These are phyloP conservation scores for Fusarium tuaranense DNA, from an alignment of 2,329 filamentous ascomycete genomes.

Conservation along the genomic window DNA sequence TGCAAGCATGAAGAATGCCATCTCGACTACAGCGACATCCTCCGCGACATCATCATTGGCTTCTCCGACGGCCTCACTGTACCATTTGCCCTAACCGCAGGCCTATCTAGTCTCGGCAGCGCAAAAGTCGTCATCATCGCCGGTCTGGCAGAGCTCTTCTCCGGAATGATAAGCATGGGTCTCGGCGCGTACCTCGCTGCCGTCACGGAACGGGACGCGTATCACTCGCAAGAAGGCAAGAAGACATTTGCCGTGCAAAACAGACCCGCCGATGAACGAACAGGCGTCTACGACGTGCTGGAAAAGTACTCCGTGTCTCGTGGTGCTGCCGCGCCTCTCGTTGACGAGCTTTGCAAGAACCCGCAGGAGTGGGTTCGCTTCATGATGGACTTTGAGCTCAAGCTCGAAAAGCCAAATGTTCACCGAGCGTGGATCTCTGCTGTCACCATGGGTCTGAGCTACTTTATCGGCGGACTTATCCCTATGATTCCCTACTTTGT, in stretches of 20 bases:
- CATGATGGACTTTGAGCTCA: conserved; percentile 70
- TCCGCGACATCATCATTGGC: conserved; percentile 78
- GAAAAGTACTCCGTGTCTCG: conserved; percentile 62
- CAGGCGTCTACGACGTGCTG: conserved; percentile 63
- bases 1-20: conserved; percentile 41
- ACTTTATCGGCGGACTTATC: conserved; percentile 78
- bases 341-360: conserved; percentile 61
- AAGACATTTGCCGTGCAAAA: conserved; percentile 58
- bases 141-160: conserved; percentile 80
- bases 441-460: conserved; percentile 74
- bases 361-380: conserved; percentile 65
- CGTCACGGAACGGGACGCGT: conserved; percentile 65
- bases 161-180: conserved; percentile 82
- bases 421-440: conserved; percentile 66
- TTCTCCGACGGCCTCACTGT: conserved; percentile 84
- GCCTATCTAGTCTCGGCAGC: conserved; percentile 74
- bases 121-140: conserved; percentile 77
- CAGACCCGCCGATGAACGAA: conserved; percentile 58
- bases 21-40: conserved; percentile 56
- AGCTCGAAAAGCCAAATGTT: conserved; percentile 58
- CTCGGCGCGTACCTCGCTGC: conserved; percentile 79
- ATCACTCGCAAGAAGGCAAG: conserved; percentile 60
- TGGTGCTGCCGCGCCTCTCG: conserved; percentile 57
- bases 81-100: conserved; percentile 82
- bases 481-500: conserved; percentile 79